Base-by-base conservation (phyloP, 2,329 filamentous ascomycete genomes). In the Ceratocystis harringtonii region DNA sequence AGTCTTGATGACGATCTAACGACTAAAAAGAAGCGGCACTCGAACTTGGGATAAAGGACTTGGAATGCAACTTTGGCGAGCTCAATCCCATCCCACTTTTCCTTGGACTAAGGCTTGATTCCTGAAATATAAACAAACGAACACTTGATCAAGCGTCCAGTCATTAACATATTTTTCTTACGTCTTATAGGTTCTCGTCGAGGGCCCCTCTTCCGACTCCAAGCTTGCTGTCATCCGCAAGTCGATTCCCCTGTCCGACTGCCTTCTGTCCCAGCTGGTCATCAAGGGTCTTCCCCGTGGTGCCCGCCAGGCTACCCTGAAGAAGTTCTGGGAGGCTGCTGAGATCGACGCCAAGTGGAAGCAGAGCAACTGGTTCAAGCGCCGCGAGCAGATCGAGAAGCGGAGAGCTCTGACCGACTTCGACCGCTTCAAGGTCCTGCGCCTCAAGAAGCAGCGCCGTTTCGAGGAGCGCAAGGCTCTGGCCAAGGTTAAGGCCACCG, bases 381-480 rank as follows among this genome's bases (percentile, higher is more conserved):
- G 90, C 85, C 86, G 89, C 76, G 85, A 86, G 73, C 88, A 90
- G 81, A 84, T 84, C 74, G 84, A 89, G 79, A 88, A 90, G 82
- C 89, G 94, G 84, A 88, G 88, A 82, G 85, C 85, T 75, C 84
- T 99, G 72, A 95, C 87, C 80, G 94, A 99, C 85, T 99, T 99
- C 77, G 94, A 99, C 84, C 88, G 94, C 79, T 99, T 97, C 90
- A 96, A 99, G 89, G 94, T 97, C 75, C 84, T 97, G 86, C 88
- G 92, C 80, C 84, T 97, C 81, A 95, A 92, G 88, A 99, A 99
- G 87, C 92, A 96, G 88, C 90, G 92, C 78, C 89, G 92, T 78
- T 97, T 95, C 82, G 92, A 96, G 84, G 88, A 96, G 80, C 88
- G 88, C 81, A 97, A 96, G 88, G 87, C 90, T 75, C 84, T 95